Percentiles rank a stretch among this genome's conserved stretches.
Conservation (phyloP, 768 basidiomycete genomes). For the Rhodosporidiobolus odoratus region DNA sequence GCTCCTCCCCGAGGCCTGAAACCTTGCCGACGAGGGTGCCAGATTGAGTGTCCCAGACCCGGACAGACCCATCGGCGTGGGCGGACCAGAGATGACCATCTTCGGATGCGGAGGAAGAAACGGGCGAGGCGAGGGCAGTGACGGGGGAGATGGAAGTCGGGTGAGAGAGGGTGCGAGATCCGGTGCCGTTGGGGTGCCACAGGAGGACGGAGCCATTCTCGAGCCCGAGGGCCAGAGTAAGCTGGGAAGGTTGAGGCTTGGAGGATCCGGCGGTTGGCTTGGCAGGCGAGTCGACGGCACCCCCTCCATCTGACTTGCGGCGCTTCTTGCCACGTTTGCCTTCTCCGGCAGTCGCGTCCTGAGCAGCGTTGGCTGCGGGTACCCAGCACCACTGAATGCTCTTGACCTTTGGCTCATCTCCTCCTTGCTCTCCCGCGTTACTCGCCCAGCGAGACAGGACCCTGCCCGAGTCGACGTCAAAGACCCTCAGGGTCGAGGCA, state of each 20-base stretch:
- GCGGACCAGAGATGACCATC: conserved; percentile 36
- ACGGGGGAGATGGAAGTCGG: conserved; percentile 27
- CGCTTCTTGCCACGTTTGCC: conserved; percentile 39
- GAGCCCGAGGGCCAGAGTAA: conserved; percentile 33
- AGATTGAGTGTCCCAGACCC: conserved; percentile 25
- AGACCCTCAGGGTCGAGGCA: conserved; percentile 34
- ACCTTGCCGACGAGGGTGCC: conserved; percentile 25
- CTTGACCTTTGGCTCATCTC: conserved; percentile 25
- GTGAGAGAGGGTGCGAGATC: conserved; percentile 19
- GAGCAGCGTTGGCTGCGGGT: neutral
- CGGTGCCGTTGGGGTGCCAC: conserved; percentile 30
- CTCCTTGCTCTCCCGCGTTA: conserved; percentile 14
- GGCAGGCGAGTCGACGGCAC: conserved; percentile 20
- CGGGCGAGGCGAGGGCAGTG: conserved; percentile 29
- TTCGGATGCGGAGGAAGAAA: neutral
- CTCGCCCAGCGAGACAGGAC: conserved; percentile 36
- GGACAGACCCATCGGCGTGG: conserved; percentile 32
- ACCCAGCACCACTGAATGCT: conserved; percentile 30
- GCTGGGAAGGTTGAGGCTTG: conserved; percentile 1
- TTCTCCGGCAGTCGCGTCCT: neutral
- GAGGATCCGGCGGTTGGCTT: neutral
- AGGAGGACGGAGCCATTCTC: conserved; percentile 28
- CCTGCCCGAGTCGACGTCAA: conserved; percentile 23
- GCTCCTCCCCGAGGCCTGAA: conserved; percentile 16
- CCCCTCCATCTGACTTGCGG: conserved; percentile 32